Evolutionary conservation across 2,329 filamentous ascomycete species (phyloP).

Genomic region (Rhynchosporium secalis): DNA sequence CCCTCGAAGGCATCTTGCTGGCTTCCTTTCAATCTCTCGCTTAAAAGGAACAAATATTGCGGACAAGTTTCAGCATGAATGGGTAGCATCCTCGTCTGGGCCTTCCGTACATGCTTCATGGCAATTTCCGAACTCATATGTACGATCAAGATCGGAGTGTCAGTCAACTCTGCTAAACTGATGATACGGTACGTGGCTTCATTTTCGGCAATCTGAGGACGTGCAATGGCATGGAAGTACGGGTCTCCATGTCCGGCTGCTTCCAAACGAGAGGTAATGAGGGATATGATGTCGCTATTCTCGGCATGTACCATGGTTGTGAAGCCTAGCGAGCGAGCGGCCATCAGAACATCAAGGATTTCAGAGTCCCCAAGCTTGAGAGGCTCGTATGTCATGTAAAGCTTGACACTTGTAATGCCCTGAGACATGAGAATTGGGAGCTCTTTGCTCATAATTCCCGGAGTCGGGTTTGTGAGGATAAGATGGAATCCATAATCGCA

Average conservation of each 20-base stretch:
- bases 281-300: constrained; percentile 48
- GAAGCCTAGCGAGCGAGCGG: constrained; percentile 46
- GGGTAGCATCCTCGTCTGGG: constrained; percentile 52
- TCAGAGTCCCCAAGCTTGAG: constrained; percentile 51
- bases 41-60: constrained; percentile 57
- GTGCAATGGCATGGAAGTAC: constrained; percentile 48
- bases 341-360: constrained; percentile 52
- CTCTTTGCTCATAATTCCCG: constrained; percentile 44
- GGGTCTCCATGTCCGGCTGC: constrained; percentile 43
- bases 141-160: constrained; percentile 54
- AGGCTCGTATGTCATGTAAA: constrained; percentile 55
- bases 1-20: constrained; percentile 47
- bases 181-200: constrained; percentile 54
- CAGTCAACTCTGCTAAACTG: constrained; percentile 49
- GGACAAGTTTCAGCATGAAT: constrained; percentile 59
- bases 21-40: constrained; percentile 46
- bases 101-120: constrained; percentile 49
- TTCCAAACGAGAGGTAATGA: constrained; percentile 46
- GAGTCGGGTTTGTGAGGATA: constrained; percentile 49
- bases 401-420: constrained; percentile 51
- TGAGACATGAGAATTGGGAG: constrained; percentile 44
- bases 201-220: constrained; percentile 48
- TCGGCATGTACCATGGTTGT: constrained; percentile 53
- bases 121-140: constrained; percentile 52
- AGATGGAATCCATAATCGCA: constrained; percentile 59